Percentiles rank a stretch among this genome's conserved stretches.
These are phyloP conservation scores for Ganoderma lucidum DNA, from an alignment of 1,284 basidiomycete genomes.

Conservation along the genomic window DNA sequence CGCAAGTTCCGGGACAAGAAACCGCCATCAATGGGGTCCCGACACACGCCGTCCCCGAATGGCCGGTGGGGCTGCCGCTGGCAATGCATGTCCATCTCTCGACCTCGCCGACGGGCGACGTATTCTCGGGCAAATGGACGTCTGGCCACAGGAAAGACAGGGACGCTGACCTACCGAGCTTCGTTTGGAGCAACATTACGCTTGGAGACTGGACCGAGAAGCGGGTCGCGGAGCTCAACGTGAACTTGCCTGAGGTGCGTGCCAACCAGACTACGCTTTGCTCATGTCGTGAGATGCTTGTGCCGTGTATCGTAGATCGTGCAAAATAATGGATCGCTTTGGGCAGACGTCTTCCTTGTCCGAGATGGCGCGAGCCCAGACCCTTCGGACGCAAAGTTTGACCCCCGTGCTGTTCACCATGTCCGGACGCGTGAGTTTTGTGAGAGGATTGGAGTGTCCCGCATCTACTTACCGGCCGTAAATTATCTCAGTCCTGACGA, in stretches of 20 bases:
- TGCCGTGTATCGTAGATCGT: conserved; percentile 61
- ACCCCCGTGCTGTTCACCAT: conserved; percentile 70
- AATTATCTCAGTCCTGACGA: conserved; percentile 74
- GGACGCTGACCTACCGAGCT: conserved; percentile 65
- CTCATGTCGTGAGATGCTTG: background rate
- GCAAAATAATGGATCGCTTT: conserved; percentile 81
- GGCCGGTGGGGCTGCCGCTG: conserved; percentile 65
- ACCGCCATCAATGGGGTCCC: conserved; percentile 59
- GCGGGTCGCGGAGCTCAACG: conserved; percentile 67
- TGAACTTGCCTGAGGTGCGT: conserved; percentile 79
- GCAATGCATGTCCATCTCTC: conserved; percentile 83
- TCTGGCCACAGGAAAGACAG: conserved; percentile 54
- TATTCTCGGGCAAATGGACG: conserved; percentile 63
- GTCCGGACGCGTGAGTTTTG: conserved; percentile 77
- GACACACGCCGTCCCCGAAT: conserved; percentile 58
- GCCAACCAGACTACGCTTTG: background rate
- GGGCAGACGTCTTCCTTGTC: conserved; percentile 87
- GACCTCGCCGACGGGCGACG: conserved; percentile 65
- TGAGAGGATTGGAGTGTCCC: background rate
- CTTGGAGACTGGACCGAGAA: conserved; percentile 85
- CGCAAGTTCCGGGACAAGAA: conserved; percentile 12
- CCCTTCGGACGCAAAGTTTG: conserved; percentile 61
- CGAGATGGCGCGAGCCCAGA: conserved; percentile 72
- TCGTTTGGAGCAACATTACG: conserved; percentile 85
- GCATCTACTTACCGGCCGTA: background rate